Percentiles rank a stretch among this genome's conserved stretches.
Conservation (phyloP, 2,329 filamentous ascomycete genomes). For the Trematosphaeria pertusa region DNA sequence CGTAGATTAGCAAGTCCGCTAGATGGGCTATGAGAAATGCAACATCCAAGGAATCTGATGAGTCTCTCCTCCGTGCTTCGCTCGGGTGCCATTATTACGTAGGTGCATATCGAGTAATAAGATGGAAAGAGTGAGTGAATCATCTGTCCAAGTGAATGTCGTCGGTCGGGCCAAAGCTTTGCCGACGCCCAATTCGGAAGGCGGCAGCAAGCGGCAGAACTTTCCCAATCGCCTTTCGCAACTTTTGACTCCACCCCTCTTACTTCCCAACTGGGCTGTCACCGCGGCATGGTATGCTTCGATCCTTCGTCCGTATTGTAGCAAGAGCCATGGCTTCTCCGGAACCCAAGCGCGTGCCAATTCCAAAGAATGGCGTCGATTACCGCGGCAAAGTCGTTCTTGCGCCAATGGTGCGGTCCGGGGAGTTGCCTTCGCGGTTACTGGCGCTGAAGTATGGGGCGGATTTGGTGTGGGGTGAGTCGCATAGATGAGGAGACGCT, state of each 20-base stretch:
- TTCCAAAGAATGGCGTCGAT: constrained; percentile 87
- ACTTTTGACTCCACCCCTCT: constrained; percentile 7
- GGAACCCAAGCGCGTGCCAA: constrained; percentile 70
- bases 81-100: too few relatives aligned
- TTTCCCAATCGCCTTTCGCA: constrained; percentile 2
- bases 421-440: constrained; percentile 88
- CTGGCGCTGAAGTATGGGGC: constrained; percentile 93
- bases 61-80: too few relatives aligned
- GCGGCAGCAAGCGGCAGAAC: constrained; percentile 9
- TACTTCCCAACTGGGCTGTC: neutral
- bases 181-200: too few relatives aligned
- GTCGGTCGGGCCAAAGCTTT: too few relatives aligned
- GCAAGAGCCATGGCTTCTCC: constrained; percentile 40
- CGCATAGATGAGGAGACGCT: constrained; percentile 30
- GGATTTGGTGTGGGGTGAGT: constrained; percentile 91
- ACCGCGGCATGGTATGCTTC: constrained; percentile 49
- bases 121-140: too few relatives aligned
- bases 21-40: too few relatives aligned
- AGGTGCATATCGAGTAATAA: too few relatives aligned
- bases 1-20: too few relatives aligned
- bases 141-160: too few relatives aligned
- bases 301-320: constrained; percentile 35
- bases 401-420: constrained; percentile 97
- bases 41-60: too few relatives aligned
- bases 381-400: constrained; percentile 94